These are phyloP conservation scores for Hippophae rhamnoides DNA, from an alignment of 306 rosid genomes.

Conservation along the genomic window DNA sequence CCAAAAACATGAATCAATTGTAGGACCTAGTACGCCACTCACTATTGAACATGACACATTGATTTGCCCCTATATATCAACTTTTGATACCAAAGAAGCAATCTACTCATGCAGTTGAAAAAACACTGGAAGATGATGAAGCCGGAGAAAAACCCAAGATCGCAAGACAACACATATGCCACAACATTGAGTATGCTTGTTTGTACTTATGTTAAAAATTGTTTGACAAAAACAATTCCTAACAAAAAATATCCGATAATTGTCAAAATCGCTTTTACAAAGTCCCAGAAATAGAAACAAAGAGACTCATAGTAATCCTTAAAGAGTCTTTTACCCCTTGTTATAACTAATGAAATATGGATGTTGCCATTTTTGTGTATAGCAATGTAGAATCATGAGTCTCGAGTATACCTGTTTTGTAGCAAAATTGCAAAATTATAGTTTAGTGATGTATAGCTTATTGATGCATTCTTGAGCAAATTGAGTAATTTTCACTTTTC, in stretches of 20 bases:
- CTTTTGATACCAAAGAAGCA: constrained; percentile 64
- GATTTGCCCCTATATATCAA: constrained; percentile 67
- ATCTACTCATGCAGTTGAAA: constrained; percentile 50
- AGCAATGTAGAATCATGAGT: background rate
- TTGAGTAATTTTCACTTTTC: too few relatives aligned
- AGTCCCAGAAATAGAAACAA: too few relatives aligned
- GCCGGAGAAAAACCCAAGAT: constrained; percentile 43
- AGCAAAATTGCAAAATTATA: too few relatives aligned
- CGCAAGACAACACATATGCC: constrained; percentile 35
- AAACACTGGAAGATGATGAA: constrained; percentile 69
- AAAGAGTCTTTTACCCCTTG: constrained; percentile 73
- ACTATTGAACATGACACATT: constrained; percentile 1
- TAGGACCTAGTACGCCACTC: too few relatives aligned
- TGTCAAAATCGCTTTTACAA: too few relatives aligned
- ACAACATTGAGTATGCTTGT: constrained; percentile 14
- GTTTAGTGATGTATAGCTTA: too few relatives aligned
- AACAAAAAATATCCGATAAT: too few relatives aligned
- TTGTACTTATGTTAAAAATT: too few relatives aligned
- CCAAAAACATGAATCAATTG: too few relatives aligned
- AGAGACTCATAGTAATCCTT: constrained; percentile 19
- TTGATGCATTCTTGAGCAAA: too few relatives aligned
- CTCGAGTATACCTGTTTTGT: too few relatives aligned
- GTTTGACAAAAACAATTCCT: too few relatives aligned
- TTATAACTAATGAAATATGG: constrained; percentile 42
- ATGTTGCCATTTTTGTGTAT: background rate